A percentile compares a stretch with the other conserved stretches of the same genome.
Conservation (phyloP, 1,284 basidiomycete genomes). For the Laetiporus sulphureus region DNA sequence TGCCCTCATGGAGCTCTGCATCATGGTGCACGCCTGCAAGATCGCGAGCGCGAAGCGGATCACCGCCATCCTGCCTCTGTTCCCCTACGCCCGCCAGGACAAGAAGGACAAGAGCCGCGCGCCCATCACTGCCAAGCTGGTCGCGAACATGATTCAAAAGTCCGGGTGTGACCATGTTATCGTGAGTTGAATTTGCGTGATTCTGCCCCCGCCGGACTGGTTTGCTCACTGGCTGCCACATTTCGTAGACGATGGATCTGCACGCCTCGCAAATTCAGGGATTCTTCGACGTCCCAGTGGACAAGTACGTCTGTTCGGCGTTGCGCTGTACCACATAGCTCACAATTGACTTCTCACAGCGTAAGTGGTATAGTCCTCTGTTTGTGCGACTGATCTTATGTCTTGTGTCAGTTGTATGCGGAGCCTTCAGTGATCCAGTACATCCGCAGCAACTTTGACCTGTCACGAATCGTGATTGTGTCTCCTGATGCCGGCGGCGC, state of each 20-base stretch:
- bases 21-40: constrained; percentile 99
- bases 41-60: constrained; percentile 94
- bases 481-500: constrained; percentile 98
- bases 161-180: constrained; percentile 99
- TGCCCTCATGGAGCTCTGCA: constrained; percentile 92
- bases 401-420: constrained; percentile 74
- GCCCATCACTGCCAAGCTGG: constrained; percentile 97
- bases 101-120: constrained; percentile 99
- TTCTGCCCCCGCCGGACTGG: background rate
- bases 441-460: constrained; percentile 87
- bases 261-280: constrained; percentile 99
- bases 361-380: constrained; percentile 34
- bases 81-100: constrained; percentile 95
- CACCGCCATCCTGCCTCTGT: constrained; percentile 93
- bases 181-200: constrained; percentile 47
- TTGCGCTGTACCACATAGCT: constrained; percentile 10
- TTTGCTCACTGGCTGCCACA: background rate
- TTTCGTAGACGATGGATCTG: constrained; percentile 88
- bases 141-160: constrained; percentile 98
- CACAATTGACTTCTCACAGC: constrained; percentile 27
- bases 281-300: constrained; percentile 99
- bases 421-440: constrained; percentile 97
- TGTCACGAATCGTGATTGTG: constrained; percentile 90
- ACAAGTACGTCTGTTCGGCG: constrained; percentile 73
- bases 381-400: constrained; percentile 19